A percentile compares a stretch with the other conserved stretches of the same genome.
Conservation (phyloP, 2,329 filamentous ascomycete species). For the Fusarium sp. region DNA sequence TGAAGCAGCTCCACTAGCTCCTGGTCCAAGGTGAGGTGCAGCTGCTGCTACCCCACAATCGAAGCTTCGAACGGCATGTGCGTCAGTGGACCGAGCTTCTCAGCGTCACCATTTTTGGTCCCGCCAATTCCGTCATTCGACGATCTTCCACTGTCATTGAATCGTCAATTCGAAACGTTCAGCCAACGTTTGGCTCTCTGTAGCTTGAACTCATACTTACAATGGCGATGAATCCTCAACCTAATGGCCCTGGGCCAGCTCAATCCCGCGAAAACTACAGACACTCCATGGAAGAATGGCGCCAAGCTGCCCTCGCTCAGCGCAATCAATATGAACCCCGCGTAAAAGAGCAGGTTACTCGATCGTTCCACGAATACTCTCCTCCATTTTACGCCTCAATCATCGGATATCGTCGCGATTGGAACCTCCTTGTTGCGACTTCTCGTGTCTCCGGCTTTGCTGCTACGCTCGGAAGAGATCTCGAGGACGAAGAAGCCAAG, state of each 20-base stretch:
- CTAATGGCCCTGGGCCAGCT: constrained; percentile 26
- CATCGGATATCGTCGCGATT: constrained; percentile 46
- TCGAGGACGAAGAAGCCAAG: constrained; percentile 53
- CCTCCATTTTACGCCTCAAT: constrained; percentile 50
- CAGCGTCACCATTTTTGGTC: constrained; percentile 43
- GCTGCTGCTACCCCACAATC: constrained; percentile 16
- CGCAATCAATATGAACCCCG: constrained; percentile 48
- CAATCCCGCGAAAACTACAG: constrained; percentile 43
- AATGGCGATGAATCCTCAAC: constrained; percentile 36
- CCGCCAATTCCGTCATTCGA: constrained; percentile 38
- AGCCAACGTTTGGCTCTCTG: background rate
- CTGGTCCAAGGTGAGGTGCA: background rate
- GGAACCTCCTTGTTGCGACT: constrained; percentile 48
- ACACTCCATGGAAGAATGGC: constrained; percentile 50
- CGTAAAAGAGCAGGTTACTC: constrained; percentile 50
- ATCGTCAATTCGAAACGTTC: background rate
- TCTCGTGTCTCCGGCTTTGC: constrained; percentile 47
- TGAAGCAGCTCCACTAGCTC: constrained; percentile 6
- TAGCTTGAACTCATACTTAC: background rate
- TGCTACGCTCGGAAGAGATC: constrained; percentile 46
- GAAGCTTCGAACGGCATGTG: constrained; percentile 13
- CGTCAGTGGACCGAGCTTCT: constrained; percentile 29
- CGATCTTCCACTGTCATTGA: constrained; percentile 7
- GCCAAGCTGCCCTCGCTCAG: constrained; percentile 45
- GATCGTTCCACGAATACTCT: constrained; percentile 50